Evolutionary conservation across 2,329 filamentous ascomycete species (phyloP), one percentile per base, ranked within the genome.

Genomic region (Camillea tinctor): DNA sequence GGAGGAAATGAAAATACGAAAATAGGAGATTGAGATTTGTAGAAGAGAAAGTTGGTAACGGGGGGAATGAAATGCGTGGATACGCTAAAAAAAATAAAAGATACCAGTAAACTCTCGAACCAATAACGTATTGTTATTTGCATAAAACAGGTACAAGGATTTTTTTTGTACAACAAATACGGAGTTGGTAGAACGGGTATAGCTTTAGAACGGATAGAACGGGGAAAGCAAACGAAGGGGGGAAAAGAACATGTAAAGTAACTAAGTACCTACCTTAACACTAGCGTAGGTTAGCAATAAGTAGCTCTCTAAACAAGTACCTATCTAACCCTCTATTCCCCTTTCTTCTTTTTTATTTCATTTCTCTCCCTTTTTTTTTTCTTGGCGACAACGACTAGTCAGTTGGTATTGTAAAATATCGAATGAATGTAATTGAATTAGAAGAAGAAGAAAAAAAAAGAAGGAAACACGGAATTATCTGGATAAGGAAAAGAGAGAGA

Each of bases 1-100:
- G 36, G 36, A 44, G 36, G 36, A 44, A 44, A 44, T 44, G 36
- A 56, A 40, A 55, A 52, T 60, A 55, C 52, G 58, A 60, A 55
- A 48, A 55, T 22, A 60, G 51, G 51, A 51, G 54, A 57, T 21
- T 52, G 55, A 58, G 59, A 60, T 55, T 24, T 58, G 59, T 55
- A 58, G 53, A 61, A 55, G 55, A 52, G 52, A 44, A 53, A 22
- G 57, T 51, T 30, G 26, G 24, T 21, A 44, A 57, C 23, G 49
- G 55, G 49, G 22, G 48, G 54, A 56, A 15, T 24, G 36, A 49
- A 26, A 13, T 53, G 30, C 51, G 23, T 53, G 51, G 23, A 36
- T 53, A 53, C 51, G 51, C 9, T 44, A 44, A 44, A 44, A 44
- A 44, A 44, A 15, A 44, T 44, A 44, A 11, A 44, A 11, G 36